A percentile compares a stretch with the other conserved stretches of the same genome.
Conservation (phyloP, 208 protist genomes). For the Herpetomonas samuelpessoai region DNA sequence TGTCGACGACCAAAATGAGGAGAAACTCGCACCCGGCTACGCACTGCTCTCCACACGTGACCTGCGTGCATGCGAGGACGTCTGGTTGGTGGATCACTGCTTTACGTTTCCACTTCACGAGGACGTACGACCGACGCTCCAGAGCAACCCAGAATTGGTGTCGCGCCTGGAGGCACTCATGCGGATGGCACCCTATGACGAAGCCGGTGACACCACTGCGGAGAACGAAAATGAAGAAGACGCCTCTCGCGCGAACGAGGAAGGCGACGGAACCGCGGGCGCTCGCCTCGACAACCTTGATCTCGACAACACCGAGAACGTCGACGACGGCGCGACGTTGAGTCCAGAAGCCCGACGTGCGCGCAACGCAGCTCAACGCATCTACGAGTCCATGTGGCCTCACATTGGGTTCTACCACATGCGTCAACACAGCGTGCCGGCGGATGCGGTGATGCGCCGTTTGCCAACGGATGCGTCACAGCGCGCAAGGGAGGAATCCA, state of each 20-base stretch:
- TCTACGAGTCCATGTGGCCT: not conserved
- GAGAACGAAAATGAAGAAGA: not conserved
- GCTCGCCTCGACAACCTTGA: too few relatives aligned
- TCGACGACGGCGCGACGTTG: too few relatives aligned
- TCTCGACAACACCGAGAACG: too few relatives aligned
- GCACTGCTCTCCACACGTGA: slow-evolving; percentile 37
- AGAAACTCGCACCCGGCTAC: slow-evolving; percentile 14
- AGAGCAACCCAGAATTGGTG: slow-evolving; percentile 25
- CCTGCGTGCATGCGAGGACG: slow-evolving; percentile 28
- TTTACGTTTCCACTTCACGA: slow-evolving; percentile 40
- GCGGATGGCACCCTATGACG: slow-evolving; percentile 10
- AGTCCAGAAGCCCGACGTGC: not conserved
- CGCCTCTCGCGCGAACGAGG: not conserved
- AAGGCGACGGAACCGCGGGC: not conserved
- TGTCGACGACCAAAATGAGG: not conserved
- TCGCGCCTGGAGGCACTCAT: slow-evolving; percentile 29
- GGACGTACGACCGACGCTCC: slow-evolving; percentile 26
- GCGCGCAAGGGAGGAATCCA: too few relatives aligned
- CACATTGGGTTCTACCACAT: not conserved
- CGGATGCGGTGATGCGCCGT: not conserved
- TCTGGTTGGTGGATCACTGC: slow-evolving; percentile 61
- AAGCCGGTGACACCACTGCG: slow-evolving; percentile 7
- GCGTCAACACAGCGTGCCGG: not conserved
- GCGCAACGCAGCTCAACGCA: not conserved
- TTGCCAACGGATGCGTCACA: too few relatives aligned